phyloP scores from a whole-genome alignment of 2,329 filamentous ascomycete species.

The Cercospora sojina region DNA sequence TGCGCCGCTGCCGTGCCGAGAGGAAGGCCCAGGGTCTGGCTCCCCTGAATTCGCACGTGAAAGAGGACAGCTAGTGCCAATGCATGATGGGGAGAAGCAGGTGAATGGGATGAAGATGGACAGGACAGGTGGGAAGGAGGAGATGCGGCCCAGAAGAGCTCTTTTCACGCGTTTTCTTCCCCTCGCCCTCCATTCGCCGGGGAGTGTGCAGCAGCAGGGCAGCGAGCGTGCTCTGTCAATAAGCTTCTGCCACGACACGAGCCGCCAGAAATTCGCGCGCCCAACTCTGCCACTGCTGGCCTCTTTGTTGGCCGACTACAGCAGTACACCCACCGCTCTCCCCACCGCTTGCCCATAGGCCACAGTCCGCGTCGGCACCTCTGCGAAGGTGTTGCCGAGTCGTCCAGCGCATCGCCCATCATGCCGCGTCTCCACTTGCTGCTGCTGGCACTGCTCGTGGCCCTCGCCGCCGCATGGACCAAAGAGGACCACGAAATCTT shows the following conservation, averaged over 20 bases:
- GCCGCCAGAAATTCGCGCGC: not conserved
- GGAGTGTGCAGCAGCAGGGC: not conserved
- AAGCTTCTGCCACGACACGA: constrained; percentile 8
- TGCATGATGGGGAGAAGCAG: not conserved
- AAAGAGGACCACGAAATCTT: constrained; percentile 99
- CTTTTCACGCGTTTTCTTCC: not conserved
- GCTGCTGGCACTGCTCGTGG: constrained; percentile 66
- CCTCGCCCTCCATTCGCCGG: not conserved
- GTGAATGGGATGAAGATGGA: not conserved
- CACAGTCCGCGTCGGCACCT: constrained; percentile 2
- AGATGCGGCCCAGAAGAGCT: not conserved
- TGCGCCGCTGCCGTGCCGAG: constrained; percentile 1
- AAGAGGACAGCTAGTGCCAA: not conserved
- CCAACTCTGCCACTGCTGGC: constrained; percentile 7
- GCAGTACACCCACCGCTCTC: not conserved
- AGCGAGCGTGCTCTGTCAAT: not conserved
- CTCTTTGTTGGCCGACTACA: not conserved
- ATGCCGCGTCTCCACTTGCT: constrained; percentile 71
- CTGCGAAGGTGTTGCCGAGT: not conserved
- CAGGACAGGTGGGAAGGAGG: not conserved
- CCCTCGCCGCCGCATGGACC: constrained; percentile 72
- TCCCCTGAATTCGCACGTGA: constrained; percentile 3
- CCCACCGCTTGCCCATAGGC: not conserved
- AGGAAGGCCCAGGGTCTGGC: not conserved
- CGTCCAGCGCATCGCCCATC: constrained; percentile 45